Evolutionary conservation across 1,284 basidiomycete species (phyloP), one percentile per base, ranked within the genome.

Genomic region (Rhodotorula sp.): DNA sequence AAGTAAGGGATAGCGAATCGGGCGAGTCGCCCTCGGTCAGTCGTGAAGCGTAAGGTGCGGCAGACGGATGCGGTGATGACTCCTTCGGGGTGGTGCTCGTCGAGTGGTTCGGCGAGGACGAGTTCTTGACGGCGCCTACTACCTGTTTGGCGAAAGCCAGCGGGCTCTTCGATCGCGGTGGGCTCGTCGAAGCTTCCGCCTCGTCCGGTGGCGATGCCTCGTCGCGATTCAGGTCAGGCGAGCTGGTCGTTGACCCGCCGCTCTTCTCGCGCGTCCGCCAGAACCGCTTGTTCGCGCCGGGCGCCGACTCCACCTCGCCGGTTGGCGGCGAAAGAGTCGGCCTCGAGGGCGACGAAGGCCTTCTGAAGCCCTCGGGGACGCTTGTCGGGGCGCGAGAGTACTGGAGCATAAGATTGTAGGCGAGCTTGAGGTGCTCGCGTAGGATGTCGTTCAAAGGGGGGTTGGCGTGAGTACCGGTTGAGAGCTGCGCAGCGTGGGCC

Each of bases 341-440:
- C 34, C 41, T 34, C 53, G 53, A 50, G 49, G 49, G 41, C 55
- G 34, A 19, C 57, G 17, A 10, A 7, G 34, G 14, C 42, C 14
- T 62, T 17, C 1, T 48, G 55, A 67, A 57, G 12, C 41, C 10
- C 19, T 54, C 46, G 1, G 66, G 57, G 3, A 42, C 41, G 25
- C 41, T 17, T 0, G 60, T 10, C 9, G 68, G 64, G 9, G 56
- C 64, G 7, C 71, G 67, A 0, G 67, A 57, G 59, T 66, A 74
- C 34, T 76, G 73, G 0, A 74, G 67, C 75, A 76, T 76, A 42
- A 76, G 68, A 61, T 64, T 76, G 68, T 74, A 76, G 7, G 67
- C 68, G 55, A 74, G 64, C 57, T 76, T 76, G 61, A 76, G 68
- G 70, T 76, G 73, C 54, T 76, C 75, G 45, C 61, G 66, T 14